Evolutionary conservation across 1,284 basidiomycete genomes (phyloP).

Genomic region (Austroboletus sp.): DNA sequence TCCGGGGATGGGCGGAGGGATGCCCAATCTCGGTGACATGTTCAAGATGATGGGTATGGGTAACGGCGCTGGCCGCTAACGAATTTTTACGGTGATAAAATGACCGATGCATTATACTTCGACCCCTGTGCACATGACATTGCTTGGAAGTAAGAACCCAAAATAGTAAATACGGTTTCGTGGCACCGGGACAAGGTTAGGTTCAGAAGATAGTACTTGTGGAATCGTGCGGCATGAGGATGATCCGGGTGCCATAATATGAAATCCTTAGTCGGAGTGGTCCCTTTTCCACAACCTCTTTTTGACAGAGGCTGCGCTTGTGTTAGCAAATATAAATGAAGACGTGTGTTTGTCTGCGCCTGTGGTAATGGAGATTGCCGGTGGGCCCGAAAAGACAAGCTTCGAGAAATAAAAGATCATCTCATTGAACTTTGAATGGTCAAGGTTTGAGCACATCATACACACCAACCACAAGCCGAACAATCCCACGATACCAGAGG

Average conservation of each 20-base stretch:
- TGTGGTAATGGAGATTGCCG: slow-evolving; percentile 57
- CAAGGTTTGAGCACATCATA: slow-evolving; percentile 28
- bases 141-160: slow-evolving; percentile 10
- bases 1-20: slow-evolving; percentile 40
- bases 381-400: slow-evolving; percentile 58
- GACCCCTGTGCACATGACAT: slow-evolving; percentile 18
- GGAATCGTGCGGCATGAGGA: slow-evolving; percentile 11
- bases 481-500: slow-evolving; percentile 47
- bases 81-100: slow-evolving; percentile 4
- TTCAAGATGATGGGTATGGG: slow-evolving; percentile 84
- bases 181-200: slow-evolving; percentile 26
- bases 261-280: slow-evolving; percentile 24
- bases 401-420: slow-evolving; percentile 28
- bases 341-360: slow-evolving; percentile 77
- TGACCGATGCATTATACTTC: slow-evolving; percentile 7
- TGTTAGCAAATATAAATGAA: slow-evolving; percentile 70
- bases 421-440: slow-evolving; percentile 7
- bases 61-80: slow-evolving; percentile 34
- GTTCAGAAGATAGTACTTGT: slow-evolving; percentile 16
- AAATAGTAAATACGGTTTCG: slow-evolving; percentile 17
- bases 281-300: slow-evolving; percentile 60
- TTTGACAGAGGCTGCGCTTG: slow-evolving; percentile 58
- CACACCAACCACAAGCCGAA: slow-evolving; percentile 67
- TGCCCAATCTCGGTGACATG: slow-evolving; percentile 68
- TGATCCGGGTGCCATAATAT: slow-evolving; percentile 20